Evolutionary conservation across 306 rosid species (phyloP), one percentile per base, ranked within the genome.

Genomic region (Vachellia pachyceras): DNA sequence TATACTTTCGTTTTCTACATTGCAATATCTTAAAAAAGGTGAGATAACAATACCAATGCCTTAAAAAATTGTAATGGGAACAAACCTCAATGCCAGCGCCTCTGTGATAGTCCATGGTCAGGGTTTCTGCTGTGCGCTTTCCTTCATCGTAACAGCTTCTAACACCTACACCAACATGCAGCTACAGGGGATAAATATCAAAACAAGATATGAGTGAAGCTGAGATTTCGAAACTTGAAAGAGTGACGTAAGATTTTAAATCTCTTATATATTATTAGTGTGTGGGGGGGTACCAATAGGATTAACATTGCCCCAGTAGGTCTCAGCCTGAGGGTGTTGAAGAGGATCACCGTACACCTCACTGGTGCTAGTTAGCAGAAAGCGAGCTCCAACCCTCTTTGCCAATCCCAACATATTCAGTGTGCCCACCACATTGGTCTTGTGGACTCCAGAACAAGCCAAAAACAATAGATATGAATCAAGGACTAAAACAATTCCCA

Each of bases 341-440:
- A 95, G 91, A 8, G 98, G 98, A 82, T 95, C 98, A 20, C 98
- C 98, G 39, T 95, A 92, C 14, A 95, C 98, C 80, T 95, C 98
- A 78, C 97, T 95, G 18, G 98, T 95, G 81, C 98, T 95, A 3
- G 97, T 95, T 5, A 95, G 81, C 86, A 95, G 80, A 87, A 95
- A 95, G 17, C 97, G 84, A 0, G 97, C 98, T 7, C 94, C 94
- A 0, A 95, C 87, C 63, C 98, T 85, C 88, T 95, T 95, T 20
- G 98, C 97, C 75, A 92, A 79, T 57, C 98, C 98, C 74, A 92
- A 75, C 97, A 95, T 90, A 90, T 95, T 95, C 12, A 95, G 55
- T 37, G 98, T 95, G 36, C 98, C 98, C 80, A 95, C 90, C 76
- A 95, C 98, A 84, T 95, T 95, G 2, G 98, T 95, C 91, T 95